phyloP scores from a whole-genome alignment of 2,329 filamentous ascomycete species.

The Arthrobotrys entomopaga region DNA sequence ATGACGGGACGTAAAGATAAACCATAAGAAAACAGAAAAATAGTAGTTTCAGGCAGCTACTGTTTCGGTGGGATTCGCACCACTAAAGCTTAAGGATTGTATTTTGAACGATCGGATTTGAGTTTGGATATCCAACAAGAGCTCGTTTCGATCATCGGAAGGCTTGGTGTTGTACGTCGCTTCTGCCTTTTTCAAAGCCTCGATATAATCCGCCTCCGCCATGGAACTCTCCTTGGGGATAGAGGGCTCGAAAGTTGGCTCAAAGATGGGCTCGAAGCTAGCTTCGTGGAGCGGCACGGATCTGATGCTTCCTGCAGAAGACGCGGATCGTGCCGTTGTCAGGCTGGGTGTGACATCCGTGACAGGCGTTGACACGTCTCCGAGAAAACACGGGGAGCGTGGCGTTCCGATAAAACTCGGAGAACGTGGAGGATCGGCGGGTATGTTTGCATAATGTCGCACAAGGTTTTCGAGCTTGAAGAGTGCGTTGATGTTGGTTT shows the following conservation, averaged over 20 bases:
- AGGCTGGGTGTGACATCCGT: conserved; percentile 47
- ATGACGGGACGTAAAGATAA: conserved; percentile 48
- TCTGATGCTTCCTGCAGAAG: conserved; percentile 46
- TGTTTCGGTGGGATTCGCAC: background rate
- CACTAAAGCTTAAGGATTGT: conserved; percentile 39
- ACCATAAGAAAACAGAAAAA: conserved; percentile 9
- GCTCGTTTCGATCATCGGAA: conserved; percentile 41
- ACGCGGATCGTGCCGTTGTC: conserved; percentile 47
- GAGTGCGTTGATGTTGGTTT: conserved; percentile 48
- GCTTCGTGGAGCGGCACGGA: conserved; percentile 46
- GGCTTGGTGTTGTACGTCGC: conserved; percentile 30
- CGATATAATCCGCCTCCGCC: conserved; percentile 47
- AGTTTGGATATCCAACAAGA: conserved; percentile 37
- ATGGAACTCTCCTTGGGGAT: conserved; percentile 28
- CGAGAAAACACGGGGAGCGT: conserved; percentile 47
- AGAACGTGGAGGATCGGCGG: conserved; percentile 44
- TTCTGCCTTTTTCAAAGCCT: conserved; percentile 48
- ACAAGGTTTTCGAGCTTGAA: conserved; percentile 52
- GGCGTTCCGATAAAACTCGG: conserved; percentile 51
- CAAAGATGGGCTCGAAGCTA: conserved; percentile 48
- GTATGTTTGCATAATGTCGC: conserved; percentile 34
- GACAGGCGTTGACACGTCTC: conserved; percentile 39
- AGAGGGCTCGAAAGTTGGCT: conserved; percentile 40
- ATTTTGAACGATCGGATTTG: conserved; percentile 52
- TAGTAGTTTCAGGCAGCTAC: conserved; percentile 8